Evolutionary conservation across 306 rosid species (phyloP), one percentile per base, ranked within the genome.

Genomic region (Mucuna pruriens): DNA sequence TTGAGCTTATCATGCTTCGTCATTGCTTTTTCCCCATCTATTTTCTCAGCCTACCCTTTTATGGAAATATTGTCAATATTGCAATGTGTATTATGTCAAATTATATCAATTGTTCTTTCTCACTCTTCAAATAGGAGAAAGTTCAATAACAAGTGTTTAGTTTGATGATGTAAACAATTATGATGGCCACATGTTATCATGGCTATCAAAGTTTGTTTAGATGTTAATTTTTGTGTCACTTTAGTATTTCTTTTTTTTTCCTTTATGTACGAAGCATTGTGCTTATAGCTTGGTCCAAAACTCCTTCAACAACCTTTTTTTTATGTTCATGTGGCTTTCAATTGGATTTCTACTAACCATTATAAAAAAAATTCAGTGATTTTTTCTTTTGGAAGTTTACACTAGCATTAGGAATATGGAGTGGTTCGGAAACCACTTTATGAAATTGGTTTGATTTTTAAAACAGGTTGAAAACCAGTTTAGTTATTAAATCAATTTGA

Each of bases 231-330:
- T 34, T 77, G 20, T 63, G 16, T 17, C 55, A 39, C 54, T n/a
- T n/a, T n/a, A 62, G 17, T 52, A 15, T n/a, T n/a, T n/a, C n/a
- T 19, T 5, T 11, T 25, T 49, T n/a, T 36, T 33, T 12, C 23
- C 75, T 40, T 55, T 66, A n/a, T 29, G 55, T 38, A 31, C 22
- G 61, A 49, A 76, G 55, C 77, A 78, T 25, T 69, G 66, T 19
- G 49, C 46, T 72, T 61, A 40, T 63, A 63, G 76, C 33, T 54
- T 79, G 40, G n/a, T n/a, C n/a, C n/a, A n/a, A n/a, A n/a, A n/a
- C n/a, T n/a, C n/a, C n/a, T n/a, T n/a, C n/a, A n/a, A n/a, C n/a
- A n/a, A n/a, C n/a, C n/a, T n/a, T n/a, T n/a, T n/a, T n/a, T n/a
- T n/a, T n/a, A n/a, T n/a, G n/a, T n/a, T n/a, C n/a, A n/a, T n/a